Percentiles rank a stretch among this genome's conserved stretches.
phyloP scores from a whole-genome alignment of 208 protist species.

The Trypanosoma mega region DNA sequence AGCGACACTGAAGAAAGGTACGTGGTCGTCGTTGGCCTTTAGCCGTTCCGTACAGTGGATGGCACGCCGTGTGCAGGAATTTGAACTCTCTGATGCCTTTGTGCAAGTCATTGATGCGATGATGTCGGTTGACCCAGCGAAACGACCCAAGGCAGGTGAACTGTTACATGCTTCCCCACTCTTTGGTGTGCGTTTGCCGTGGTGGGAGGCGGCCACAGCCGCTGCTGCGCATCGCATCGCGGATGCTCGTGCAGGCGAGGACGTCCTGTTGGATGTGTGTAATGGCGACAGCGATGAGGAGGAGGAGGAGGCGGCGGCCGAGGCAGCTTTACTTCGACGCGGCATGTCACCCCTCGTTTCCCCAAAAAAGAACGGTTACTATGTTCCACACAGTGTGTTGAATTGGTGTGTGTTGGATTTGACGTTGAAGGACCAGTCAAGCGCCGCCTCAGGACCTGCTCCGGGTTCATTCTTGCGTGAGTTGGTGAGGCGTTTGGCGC shows the following conservation, averaged over 20 bases:
- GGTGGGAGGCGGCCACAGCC: constrained; percentile 23
- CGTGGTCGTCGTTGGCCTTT: constrained; percentile 11
- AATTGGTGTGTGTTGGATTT: constrained; percentile 18
- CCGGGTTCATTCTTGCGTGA: no score
- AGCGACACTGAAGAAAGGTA: background rate
- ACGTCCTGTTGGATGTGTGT: constrained; percentile 25
- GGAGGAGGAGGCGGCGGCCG: constrained; percentile 25
- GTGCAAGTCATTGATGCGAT: constrained; percentile 52
- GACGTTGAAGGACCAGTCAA: background rate
- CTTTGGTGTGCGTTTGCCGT: constrained; percentile 42
- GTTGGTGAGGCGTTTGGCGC: no score
- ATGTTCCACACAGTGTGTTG: constrained; percentile 20
- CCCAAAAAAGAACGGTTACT: constrained; percentile 16
- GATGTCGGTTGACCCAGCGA: constrained; percentile 41
- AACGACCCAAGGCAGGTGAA: constrained; percentile 51
- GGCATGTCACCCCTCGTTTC: constrained; percentile 22
- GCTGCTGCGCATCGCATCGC: constrained; percentile 1
- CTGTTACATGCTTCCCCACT: constrained; percentile 38
- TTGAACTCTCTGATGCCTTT: constrained; percentile 9
- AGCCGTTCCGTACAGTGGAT: constrained; percentile 13
- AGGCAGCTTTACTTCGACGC: constrained; percentile 11
- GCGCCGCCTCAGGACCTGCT: background rate
- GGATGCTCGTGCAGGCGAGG: no score
- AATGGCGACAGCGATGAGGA: constrained; percentile 28
- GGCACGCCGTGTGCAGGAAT: constrained; percentile 8